Evolutionary conservation across 306 rosid species (phyloP).

Genomic region (Trifolium pratense): DNA sequence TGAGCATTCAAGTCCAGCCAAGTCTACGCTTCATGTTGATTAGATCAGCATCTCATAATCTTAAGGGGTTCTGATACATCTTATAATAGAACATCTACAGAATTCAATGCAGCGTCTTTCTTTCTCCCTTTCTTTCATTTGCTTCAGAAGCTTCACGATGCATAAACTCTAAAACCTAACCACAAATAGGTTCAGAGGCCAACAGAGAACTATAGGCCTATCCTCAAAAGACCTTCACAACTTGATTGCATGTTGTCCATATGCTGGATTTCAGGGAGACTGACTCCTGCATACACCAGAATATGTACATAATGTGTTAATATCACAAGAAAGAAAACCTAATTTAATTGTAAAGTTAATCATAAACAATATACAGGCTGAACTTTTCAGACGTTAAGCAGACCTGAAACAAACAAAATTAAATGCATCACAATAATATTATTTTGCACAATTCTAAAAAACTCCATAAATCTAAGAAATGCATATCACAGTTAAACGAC

Average conservation of each 20-base stretch:
- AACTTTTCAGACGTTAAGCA: constrained; percentile 23
- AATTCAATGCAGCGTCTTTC: constrained; percentile 37
- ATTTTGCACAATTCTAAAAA: constrained; percentile 20
- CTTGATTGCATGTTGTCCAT: constrained; percentile 43
- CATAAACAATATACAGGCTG: constrained; percentile 20
- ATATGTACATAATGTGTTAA: constrained; percentile 29
- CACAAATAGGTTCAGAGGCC: constrained; percentile 24
- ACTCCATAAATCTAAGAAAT: constrained; percentile 28
- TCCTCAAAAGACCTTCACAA: constrained; percentile 42
- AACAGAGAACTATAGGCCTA: constrained; percentile 23
- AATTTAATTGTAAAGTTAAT: constrained; percentile 26
- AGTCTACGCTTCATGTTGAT: constrained; percentile 33
- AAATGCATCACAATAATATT: constrained; percentile 8
- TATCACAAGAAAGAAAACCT: constrained; percentile 28
- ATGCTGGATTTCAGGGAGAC: constrained; percentile 45
- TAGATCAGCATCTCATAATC: constrained; percentile 18
- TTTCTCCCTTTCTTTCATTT: constrained; percentile 34
- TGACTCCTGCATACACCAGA: constrained; percentile 60
- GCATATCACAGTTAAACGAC: constrained; percentile 23
- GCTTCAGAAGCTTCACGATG: constrained; percentile 25
- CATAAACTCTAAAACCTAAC: constrained; percentile 13
- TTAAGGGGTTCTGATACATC: neutral
- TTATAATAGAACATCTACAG: constrained; percentile 10
- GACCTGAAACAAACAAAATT: constrained; percentile 15
- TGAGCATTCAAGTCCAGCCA: constrained; percentile 18